Evolutionary conservation across 768 basidiomycete species (phyloP).

Genomic region (Leucosporidium yakuticum): DNA sequence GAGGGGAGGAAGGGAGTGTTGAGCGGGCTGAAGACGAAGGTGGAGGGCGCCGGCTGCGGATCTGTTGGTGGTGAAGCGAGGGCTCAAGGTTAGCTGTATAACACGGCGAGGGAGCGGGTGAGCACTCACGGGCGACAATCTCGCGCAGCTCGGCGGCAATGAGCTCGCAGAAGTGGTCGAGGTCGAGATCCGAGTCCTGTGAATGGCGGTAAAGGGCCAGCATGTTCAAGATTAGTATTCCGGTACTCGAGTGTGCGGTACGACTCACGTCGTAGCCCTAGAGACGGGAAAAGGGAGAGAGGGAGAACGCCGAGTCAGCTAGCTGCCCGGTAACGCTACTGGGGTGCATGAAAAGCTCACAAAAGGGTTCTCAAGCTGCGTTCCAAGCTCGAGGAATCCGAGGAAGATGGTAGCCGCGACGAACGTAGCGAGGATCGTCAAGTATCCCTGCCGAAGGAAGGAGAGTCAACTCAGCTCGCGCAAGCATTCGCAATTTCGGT

Average conservation of each 20-base stretch:
- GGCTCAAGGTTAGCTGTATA: no score
- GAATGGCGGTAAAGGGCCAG: background rate
- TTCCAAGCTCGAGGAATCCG: constrained; percentile 44
- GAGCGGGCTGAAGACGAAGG: constrained; percentile 54
- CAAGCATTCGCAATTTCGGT: no score
- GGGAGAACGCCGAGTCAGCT: no score
- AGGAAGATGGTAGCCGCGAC: constrained; percentile 37
- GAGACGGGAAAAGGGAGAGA: no score
- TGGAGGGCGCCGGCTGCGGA: constrained; percentile 52
- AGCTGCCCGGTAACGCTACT: no score
- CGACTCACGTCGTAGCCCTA: background rate
- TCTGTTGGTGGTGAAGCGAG: constrained; percentile 44
- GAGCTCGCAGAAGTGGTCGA: constrained; percentile 62
- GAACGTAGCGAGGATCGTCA: constrained; percentile 39
- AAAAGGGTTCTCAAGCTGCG: constrained; percentile 42
- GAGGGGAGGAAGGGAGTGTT: constrained; percentile 69
- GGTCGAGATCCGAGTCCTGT: constrained; percentile 39
- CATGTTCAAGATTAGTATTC: background rate
- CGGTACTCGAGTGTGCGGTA: background rate
- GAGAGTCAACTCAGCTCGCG: background rate
- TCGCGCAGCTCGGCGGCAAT: constrained; percentile 66
- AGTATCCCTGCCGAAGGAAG: constrained; percentile 24
- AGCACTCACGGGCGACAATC: constrained; percentile 49
- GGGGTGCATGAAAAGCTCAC: no score
- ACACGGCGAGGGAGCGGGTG: no score